phyloP scores from a whole-genome alignment of 2,329 filamentous ascomycete species.

The Bipolaris cookei region DNA sequence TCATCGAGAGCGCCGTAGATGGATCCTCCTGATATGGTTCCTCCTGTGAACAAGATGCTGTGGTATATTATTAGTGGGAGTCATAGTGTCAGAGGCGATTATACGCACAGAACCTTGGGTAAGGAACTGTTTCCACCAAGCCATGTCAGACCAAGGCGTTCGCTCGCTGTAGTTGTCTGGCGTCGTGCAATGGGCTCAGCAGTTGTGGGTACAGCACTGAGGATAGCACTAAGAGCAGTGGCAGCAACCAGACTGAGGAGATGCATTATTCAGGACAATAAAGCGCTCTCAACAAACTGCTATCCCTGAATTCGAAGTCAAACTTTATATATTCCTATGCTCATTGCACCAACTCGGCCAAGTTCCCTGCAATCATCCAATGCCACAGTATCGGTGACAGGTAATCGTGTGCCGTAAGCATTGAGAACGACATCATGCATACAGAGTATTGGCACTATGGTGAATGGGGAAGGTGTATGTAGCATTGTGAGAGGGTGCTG shows the following conservation, averaged over 20 bases:
- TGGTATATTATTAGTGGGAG: background rate
- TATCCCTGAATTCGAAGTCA: no score
- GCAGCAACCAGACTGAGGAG: background rate
- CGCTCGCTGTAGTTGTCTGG: conserved; percentile 25
- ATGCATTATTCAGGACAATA: background rate
- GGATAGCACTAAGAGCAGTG: background rate
- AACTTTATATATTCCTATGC: background rate
- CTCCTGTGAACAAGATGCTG: conserved; percentile 36
- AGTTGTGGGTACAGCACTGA: background rate
- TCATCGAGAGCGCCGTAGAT: conserved; percentile 39
- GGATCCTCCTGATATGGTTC: conserved; percentile 36
- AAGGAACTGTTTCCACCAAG: conserved; percentile 30
- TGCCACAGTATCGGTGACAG: background rate
- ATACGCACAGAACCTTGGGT: conserved; percentile 31
- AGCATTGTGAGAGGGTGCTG: background rate
- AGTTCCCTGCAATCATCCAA: background rate
- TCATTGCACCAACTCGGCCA: background rate
- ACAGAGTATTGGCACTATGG: background rate
- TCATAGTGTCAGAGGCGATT: background rate
- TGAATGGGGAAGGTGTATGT: background rate
- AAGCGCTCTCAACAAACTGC: no score
- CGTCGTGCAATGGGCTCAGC: conserved; percentile 1
- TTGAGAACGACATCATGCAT: background rate
- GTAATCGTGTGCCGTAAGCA: background rate
- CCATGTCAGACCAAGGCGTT: conserved; percentile 32